Evolutionary conservation across 164 flowering plant species (phyloP), one percentile per base, ranked within the genome.

Genomic region (Nelumbo lutea): DNA sequence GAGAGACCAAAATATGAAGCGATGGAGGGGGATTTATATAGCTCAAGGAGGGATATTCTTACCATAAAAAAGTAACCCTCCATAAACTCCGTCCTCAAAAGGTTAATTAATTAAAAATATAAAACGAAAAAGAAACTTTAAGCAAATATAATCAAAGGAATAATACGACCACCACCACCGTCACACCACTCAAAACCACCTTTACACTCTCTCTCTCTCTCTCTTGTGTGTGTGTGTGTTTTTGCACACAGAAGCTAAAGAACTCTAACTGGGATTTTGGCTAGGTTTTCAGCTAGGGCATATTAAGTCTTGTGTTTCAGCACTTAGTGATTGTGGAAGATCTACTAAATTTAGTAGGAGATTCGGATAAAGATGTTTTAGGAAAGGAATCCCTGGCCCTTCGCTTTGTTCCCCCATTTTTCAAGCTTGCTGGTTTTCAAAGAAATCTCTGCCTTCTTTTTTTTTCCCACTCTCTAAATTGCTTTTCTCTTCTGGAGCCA

Each of bases 21-120:
- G 60, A 52, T 69, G 43, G 43, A 42, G 72, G 41, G 4, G 50
- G 42, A 69, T 67, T 62, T 73, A 73, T 67, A 73, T 67, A 56
- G 56, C 13, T 1, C 3, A 61, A 27, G 9, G 39, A 38, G 14
- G 43, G 55, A 44, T 70, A 43, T 50, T 41, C 27, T 41, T 62
- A 40, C 43, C 41, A 59, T 15, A 42, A 62, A 61, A 51, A 1
- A 59, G 3, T 55, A 58, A 67, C 1, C 4, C 61, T 45, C 4
- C 15, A 4, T 27, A 11, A 61, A 3, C 9, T 7, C 61, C 42
- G 1, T 61, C 40, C 65, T 27, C 15, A 4, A n/a, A 41, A 9
- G 27, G 27, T 27, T 27, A 51, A 3, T 3, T n/a, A 8, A 48
- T 38, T 64, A 65, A 65, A 40, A 65, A 38, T 27, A 38, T 11